Evolutionary conservation across 2,329 filamentous ascomycete species (phyloP), one percentile per base, ranked within the genome.

Genomic region (Aspergillus spinulosporus): DNA sequence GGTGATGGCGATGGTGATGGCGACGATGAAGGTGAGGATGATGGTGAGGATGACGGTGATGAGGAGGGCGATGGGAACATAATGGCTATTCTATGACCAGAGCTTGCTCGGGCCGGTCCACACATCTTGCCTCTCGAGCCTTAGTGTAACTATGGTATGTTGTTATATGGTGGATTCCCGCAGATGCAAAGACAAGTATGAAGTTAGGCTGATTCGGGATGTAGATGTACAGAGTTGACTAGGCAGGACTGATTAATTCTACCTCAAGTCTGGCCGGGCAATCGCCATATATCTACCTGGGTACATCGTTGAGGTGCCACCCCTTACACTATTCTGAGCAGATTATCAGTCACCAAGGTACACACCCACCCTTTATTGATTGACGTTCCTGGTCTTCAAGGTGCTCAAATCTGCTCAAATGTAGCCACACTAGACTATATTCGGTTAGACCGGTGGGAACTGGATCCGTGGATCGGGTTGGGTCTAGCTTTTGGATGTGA

Each of bases 31-130:
- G 21, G 28, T 21, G 48, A 43, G 29, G 45, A 40, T 34, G 36
- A 12, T 2, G 39, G 7, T 21, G 48, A 43, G 31, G 45, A 73
- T n/a, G 44, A 9, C 11, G 42, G 26, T 15, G 37, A 29, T 12
- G 48, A 14, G 8, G 36, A 15, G 21, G 44, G 56, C 1, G 64
- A 59, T n/a, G 69, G 68, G 45, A 68, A 72, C 12, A 73, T 64
- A 42, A 73, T 66, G 32, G 71, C 70, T 52, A 73, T 72, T 45
- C 65, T 67, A 8, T 68, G 65, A 32, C 69, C 73, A 26, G 65
- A 78, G 28, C 81, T 81, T 11, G 65, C 81, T 21, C 68, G 85
- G 48, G 69, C 65, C 8, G 80, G 80, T 0, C 71, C 77, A 3
- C 84, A 84, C 15, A 78, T 39, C 45, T 31, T 48, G 37, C 21